Percentiles rank a stretch among this genome's conserved stretches.
Conservation (phyloP, 257 asterid species). For the Solanum clarkiae region DNA sequence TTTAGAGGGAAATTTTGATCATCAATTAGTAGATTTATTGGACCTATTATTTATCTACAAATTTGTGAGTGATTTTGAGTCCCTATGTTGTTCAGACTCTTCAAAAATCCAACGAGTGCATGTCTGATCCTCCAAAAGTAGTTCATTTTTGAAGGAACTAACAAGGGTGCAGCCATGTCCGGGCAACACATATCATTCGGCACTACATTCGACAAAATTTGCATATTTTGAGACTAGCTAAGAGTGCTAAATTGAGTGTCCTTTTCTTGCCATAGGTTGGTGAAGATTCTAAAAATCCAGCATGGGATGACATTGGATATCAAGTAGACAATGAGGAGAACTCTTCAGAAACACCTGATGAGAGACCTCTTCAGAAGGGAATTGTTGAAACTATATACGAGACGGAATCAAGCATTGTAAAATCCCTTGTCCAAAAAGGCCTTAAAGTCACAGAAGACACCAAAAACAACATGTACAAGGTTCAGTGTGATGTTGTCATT, state of each 20-base stretch:
- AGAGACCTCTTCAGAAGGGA: constrained; percentile 58
- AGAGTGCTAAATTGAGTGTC: not conserved
- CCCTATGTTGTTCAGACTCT: not conserved
- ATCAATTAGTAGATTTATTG: not conserved
- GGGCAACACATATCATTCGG: not conserved
- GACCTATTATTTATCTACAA: not conserved
- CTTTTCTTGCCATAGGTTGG: constrained; percentile 31
- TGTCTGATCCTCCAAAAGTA: not conserved
- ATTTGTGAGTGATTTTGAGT: not conserved
- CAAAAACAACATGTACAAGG: constrained; percentile 7
- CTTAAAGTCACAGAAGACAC: constrained; percentile 24
- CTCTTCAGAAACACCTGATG: not conserved
- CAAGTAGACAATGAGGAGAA: constrained; percentile 27
- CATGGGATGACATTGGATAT: constrained; percentile 74
- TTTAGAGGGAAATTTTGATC: not conserved
- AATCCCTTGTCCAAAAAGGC: constrained; percentile 39
- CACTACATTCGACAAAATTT: not conserved
- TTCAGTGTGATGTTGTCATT: constrained; percentile 65
- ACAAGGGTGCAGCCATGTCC: not conserved
- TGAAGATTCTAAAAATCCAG: constrained; percentile 41
- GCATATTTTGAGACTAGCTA: not conserved
- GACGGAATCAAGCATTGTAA: constrained; percentile 24
- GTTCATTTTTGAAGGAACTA: not conserved
- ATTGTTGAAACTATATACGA: constrained; percentile 49
- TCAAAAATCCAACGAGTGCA: not conserved